Evolutionary conservation across 371 early-diverging fungal species (phyloP), one percentile per base, ranked within the genome.

Genomic region (Basidiobolus meristosporus): DNA sequence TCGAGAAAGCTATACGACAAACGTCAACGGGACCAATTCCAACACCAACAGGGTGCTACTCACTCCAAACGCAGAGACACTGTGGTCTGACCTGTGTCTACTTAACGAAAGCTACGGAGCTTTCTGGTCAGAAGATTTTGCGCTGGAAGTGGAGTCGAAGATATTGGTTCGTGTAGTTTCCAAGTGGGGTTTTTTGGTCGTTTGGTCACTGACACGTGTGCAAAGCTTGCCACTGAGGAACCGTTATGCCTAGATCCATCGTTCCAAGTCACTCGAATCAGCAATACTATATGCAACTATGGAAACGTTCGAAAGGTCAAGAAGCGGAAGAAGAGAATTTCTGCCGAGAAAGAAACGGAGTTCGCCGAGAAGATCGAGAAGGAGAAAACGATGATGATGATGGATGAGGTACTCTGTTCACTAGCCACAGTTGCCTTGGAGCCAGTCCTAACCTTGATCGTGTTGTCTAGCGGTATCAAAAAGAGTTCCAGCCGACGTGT

Each of bases 31-130:
- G n/a, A n/a, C n/a, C n/a, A n/a, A n/a, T n/a, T n/a, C n/a, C n/a
- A n/a, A n/a, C n/a, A n/a, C n/a, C n/a, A n/a, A n/a, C n/a, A n/a
- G n/a, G n/a, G n/a, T n/a, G n/a, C n/a, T n/a, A n/a, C n/a, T n/a
- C n/a, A n/a, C n/a, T n/a, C 66, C 66, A n/a, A 60, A 60, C 19
- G 59, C 60, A 17, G 63, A 62, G 34, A 59, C 59, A 45, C 46
- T 65, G 36, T 65, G 66, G 66, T 56, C 60, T 4, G 66, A 65
- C 44, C 56, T 65, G 17, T 40, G 49, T 7, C 38, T 65, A 30
- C 31, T 65, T 18, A 60, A 54, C 30, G 66, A 65, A 45, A 59
- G 55, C 37, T 56, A 57, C 56, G 54, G 59, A 7, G 38, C 42
- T n/a, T 46, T 55, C 11, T 60, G 57, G 57, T 57, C 63, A 16